phyloP scores from a whole-genome alignment of 2,329 filamentous ascomycete genomes.

The Chaetomium olivaceum region DNA sequence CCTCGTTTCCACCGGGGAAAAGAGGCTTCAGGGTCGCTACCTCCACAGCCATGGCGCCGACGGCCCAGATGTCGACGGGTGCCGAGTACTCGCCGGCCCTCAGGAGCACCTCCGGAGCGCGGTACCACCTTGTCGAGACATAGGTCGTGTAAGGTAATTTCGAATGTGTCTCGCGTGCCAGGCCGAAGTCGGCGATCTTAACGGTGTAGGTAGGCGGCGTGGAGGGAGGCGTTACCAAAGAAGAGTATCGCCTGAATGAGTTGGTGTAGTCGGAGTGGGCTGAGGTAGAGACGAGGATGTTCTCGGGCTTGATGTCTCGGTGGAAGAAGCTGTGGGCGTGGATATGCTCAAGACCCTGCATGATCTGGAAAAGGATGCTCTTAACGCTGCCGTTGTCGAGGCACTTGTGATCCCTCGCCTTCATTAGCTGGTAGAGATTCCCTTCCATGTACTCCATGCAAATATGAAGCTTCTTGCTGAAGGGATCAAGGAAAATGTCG shows the following conservation, averaged over 20 bases:
- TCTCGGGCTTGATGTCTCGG: conserved; percentile 98
- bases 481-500: conserved; percentile 96
- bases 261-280: conserved; percentile 77
- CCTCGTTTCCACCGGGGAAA: conserved; percentile 96
- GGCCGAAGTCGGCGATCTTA: conserved; percentile 97
- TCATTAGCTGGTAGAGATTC: conserved; percentile 98
- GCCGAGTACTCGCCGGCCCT: conserved; percentile 96
- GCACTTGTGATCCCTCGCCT: conserved; percentile 91
- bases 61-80: conserved; percentile 97
- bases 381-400: conserved; percentile 91
- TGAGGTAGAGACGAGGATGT: conserved; percentile 94
- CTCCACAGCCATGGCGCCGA: conserved; percentile 98
- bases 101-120: conserved; percentile 90
- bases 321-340: conserved; percentile 98
- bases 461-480: conserved; percentile 95
- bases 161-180: conserved; percentile 96
- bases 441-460: conserved; percentile 99
- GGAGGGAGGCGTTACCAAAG: conserved; percentile 89
- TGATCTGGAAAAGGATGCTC: conserved; percentile 96
- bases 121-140: conserved; percentile 97
- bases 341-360: conserved; percentile 94
- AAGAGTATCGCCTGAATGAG: conserved; percentile 89
- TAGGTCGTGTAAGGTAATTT: conserved; percentile 97
- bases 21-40: conserved; percentile 94
- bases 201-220: conserved; percentile 93